A percentile compares a stretch with the other conserved stretches of the same genome.
Conservation (phyloP, 148 eudicot species). For the Cornus kousa region DNA sequence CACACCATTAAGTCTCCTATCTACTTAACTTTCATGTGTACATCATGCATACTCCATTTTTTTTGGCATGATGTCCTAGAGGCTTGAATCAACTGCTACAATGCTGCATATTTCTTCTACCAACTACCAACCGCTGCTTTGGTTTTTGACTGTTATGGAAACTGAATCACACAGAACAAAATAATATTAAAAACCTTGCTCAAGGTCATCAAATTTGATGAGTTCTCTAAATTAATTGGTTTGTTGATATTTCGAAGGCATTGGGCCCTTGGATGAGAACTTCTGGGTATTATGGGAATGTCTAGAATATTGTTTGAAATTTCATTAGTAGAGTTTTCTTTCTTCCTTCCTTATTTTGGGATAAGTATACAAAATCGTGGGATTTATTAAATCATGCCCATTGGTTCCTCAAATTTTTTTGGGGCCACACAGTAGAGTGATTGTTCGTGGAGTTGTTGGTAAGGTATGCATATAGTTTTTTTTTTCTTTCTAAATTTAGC, state of each 20-base stretch:
- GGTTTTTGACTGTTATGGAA: too few species aligned
- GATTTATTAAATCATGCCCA: too few species aligned
- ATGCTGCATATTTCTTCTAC: neutral
- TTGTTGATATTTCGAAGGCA: neutral
- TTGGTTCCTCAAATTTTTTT: too few species aligned
- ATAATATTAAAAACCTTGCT: too few species aligned
- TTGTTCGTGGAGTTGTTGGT: neutral
- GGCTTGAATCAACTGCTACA: neutral
- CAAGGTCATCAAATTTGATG: neutral
- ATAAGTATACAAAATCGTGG: too few species aligned
- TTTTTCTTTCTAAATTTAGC: neutral
- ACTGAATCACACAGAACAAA: too few species aligned
- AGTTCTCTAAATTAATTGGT: too few species aligned
- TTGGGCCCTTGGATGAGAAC: neutral
- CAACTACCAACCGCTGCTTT: too few species aligned
- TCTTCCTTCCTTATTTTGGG: too few species aligned
- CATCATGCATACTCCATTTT: neutral
- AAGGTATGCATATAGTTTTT: neutral
- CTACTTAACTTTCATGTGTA: neutral
- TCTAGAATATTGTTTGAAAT: too few species aligned
- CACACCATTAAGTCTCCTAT: neutral
- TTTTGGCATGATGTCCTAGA: neutral
- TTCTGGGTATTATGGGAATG: too few species aligned
- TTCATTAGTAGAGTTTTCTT: too few species aligned
- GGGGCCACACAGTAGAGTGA: neutral